A percentile compares a stretch with the other conserved stretches of the same genome.
Conservation (phyloP, 106 monocot species). For the Dendrobium nobile region DNA sequence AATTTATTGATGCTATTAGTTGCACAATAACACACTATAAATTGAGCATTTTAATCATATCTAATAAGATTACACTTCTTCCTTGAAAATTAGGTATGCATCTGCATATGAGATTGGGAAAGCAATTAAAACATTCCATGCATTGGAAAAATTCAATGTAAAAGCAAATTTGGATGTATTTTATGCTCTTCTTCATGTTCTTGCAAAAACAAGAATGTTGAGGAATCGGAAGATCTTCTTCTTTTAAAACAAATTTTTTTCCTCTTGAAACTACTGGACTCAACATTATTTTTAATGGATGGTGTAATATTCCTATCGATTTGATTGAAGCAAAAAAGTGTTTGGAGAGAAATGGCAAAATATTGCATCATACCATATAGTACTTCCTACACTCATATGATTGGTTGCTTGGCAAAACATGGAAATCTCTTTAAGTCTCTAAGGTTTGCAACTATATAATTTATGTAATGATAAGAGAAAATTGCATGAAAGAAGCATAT, state of each 20-base stretch:
- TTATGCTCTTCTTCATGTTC: conserved; percentile 57
- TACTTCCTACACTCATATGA: no score
- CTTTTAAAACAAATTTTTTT: conserved; percentile 41
- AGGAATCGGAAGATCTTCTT: conserved; percentile 86
- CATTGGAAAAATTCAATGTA: conserved; percentile 75
- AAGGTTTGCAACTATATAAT: no score
- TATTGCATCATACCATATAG: no score
- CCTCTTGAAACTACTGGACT: conserved; percentile 72
- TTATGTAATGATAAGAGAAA: no score
- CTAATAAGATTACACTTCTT: neutral
- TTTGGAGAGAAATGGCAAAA: no score
- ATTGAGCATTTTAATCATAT: neutral
- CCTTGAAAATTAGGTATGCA: conserved; percentile 46
- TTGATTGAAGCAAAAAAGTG: conserved; percentile 73
- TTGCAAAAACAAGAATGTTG: conserved; percentile 71
- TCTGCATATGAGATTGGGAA: conserved; percentile 57
- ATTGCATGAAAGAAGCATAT: no score
- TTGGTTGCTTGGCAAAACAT: no score
- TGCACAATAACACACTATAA: neutral
- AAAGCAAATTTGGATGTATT: conserved; percentile 43
- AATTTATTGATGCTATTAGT: neutral
- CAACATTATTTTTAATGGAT: conserved; percentile 70
- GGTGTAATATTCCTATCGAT: conserved; percentile 72
- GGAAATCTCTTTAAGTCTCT: no score
- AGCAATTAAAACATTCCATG: conserved; percentile 71